A percentile compares a stretch with the other conserved stretches of the same genome.
Conservation (phyloP, 179 eudicot species). For the Heliamphora pulchella region DNA sequence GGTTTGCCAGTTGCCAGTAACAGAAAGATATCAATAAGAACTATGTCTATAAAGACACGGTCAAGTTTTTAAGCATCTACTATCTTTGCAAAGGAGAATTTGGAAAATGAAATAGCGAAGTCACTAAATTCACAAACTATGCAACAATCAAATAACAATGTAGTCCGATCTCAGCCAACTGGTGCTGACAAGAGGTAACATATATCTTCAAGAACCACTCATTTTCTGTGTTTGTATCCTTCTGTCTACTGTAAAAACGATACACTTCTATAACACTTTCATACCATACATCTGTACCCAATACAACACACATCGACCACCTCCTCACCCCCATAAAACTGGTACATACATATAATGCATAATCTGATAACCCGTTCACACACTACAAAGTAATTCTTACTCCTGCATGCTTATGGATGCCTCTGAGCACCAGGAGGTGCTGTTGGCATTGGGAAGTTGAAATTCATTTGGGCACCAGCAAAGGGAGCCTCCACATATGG, state of each 20-base stretch:
- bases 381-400: not conserved
- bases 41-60: too few species aligned
- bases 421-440: conserved; percentile 96
- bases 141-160: conserved; percentile 9
- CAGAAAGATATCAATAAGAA: too few species aligned
- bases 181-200: not conserved
- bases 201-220: conserved; percentile 5
- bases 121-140: too few species aligned
- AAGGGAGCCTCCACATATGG: conserved; percentile 94
- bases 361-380: not conserved
- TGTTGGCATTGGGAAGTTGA: conserved; percentile 72
- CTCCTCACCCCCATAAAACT: not conserved
- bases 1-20: too few species aligned
- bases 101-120: not conserved
- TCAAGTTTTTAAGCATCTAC: too few species aligned
- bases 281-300: not conserved
- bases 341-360: conserved; percentile 3
- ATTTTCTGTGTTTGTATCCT: too few species aligned
- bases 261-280: too few species aligned
- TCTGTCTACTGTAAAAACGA: conserved; percentile 13
- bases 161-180: not conserved
- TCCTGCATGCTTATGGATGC: conserved; percentile 20
- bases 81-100: conserved; percentile 3
- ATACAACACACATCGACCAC: conserved; percentile 5
- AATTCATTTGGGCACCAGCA: conserved; percentile 46